Conservation (phyloP, 257 asterid species). For the Cynanchum wilfordii region DNA sequence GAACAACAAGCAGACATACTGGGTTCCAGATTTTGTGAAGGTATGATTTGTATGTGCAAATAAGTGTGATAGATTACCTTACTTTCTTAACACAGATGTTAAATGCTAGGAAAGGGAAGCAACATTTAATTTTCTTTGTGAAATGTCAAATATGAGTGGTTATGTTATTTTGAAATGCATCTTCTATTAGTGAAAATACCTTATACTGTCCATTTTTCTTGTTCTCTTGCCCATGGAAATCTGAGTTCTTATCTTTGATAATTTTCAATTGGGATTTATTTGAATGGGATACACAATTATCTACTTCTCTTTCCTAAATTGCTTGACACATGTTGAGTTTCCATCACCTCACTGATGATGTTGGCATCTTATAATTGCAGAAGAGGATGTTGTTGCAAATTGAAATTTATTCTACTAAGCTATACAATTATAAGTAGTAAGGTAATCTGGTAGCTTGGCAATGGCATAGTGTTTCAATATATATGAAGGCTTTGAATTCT, state of each 20-base stretch:
- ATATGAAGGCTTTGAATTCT: background rate
- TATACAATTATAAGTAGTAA: background rate
- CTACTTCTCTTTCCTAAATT: background rate
- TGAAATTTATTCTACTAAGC: background rate
- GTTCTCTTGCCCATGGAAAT: background rate
- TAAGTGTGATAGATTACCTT: background rate
- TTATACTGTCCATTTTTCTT: background rate
- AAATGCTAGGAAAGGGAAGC: background rate
- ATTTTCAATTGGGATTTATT: background rate
- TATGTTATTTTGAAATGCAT: background rate
- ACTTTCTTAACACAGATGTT: background rate
- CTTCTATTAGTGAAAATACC: background rate
- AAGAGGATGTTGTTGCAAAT: background rate
- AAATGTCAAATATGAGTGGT: background rate
- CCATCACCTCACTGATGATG: background rate
- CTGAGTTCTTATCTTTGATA: background rate
- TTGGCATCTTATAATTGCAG: background rate
- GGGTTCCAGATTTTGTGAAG: conserved; percentile 99
- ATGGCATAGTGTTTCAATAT: background rate
- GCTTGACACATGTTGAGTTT: background rate
- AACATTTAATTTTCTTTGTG: background rate
- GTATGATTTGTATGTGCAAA: background rate
- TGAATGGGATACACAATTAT: background rate
- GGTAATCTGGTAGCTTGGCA: background rate
- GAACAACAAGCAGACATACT: conserved; percentile 78